Evolutionary conservation across 805 yeast genomes (phyloP), one percentile per base, ranked within the genome.

Genomic region (Debaryomyces prosopidis): DNA sequence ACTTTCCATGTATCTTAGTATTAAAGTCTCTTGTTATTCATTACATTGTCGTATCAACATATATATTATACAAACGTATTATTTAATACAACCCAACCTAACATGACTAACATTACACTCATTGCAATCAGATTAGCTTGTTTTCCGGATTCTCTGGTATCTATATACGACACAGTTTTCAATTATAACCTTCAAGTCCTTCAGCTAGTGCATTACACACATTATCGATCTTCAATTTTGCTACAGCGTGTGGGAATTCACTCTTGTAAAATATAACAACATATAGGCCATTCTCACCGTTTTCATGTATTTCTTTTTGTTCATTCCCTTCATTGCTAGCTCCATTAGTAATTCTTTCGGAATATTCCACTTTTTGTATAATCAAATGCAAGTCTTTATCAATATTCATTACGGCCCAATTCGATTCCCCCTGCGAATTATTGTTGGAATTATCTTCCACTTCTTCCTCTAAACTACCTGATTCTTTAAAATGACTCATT

Each of bases 171-270:
- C 11, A 30, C 33, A 30, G 16, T 12, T 30, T 31, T 37, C 42
- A 34, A 27, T 37, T 37, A 52, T 62, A 69, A 15, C 75, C 76
- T 37, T 55, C 46, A 41, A 72, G 59, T 4, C 76, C 76, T 19
- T 57, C 49, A 18, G 57, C 50, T 42, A 73, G 53, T 11, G 60
- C 68, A n/a, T 46, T 43, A 4, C 58, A 47, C 14, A 71, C 50
- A 45, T 62, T 65, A 38, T 68, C 73, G 14, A 68, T 38, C 48
- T 66, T 65, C 45, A 62, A 56, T 46, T 70, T 71, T 35, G 75
- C 76, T 7, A 62, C 40, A 1, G 63, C 57, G 44, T 68, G 65
- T 4, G 66, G 59, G 37, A 58, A 58, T n/a, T 28, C 52, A 14
- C 47, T 46, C 8, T 53, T 47, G 51, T 69, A 72, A 50, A 71